Evolutionary conservation across 306 rosid species (phyloP), one percentile per base, ranked within the genome.

Genomic region (Prunus armeniaca): DNA sequence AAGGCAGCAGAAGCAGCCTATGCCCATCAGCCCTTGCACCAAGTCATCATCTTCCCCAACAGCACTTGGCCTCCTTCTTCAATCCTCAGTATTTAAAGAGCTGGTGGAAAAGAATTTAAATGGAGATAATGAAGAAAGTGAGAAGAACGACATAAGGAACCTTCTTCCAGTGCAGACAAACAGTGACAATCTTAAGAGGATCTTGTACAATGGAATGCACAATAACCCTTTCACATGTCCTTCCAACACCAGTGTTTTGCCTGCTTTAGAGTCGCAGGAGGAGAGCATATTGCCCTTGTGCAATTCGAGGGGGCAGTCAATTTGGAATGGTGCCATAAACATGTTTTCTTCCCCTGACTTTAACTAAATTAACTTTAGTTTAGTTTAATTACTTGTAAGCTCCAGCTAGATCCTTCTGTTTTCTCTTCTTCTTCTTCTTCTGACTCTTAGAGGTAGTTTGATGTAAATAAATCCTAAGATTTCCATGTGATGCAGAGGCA

Each of bases 51-150:
- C 51, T 34, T 88, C 97, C 73, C 89, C 93, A 24, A 78, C 91
- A 20, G 93, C 97, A 32, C 84, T 91, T 28, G 92, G 97, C 75
- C 89, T 93, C 80, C 93, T 93, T 74, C 82, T 93, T 9, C 88
- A 87, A 67, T 93, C 97, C 14, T 84, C 97, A 30, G 75, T 91
- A 38, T 91, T 88, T 67, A 89, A 84, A 87, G 90, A 93, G 47
- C 83, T 89, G 41, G 74, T 86, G 74, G 88, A 91, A 79, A 89
- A 86, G 81, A 91, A 88, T 61, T 56, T 82, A 49, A 86, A 87
- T 25, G 49, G 71, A 10, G 73, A 80, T 25, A 67, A 25, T 12
- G 85, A 78, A 19, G 87, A 73, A 5, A 69, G 50, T 18, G 87
- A 74, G 71, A 87, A 80, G 79, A 75, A 67, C 65, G 91, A 80